These are phyloP conservation scores for Zopfia rhizophila DNA, from an alignment of 2,329 filamentous ascomycete genomes.

Conservation along the genomic window DNA sequence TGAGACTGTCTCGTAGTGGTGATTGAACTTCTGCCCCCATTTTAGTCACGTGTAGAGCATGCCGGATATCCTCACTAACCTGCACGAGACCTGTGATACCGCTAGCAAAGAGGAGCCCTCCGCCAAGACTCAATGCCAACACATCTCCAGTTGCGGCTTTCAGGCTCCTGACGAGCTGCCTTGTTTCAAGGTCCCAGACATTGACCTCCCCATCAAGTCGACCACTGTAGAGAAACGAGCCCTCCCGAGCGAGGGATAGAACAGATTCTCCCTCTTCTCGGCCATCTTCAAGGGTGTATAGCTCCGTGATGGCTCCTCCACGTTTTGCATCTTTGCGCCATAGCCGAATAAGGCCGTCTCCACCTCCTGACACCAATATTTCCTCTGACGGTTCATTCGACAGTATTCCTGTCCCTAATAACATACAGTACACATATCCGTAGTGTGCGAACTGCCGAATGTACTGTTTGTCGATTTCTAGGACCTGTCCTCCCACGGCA, in stretches of 20 bases:
- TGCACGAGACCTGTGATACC: conserved; percentile 89
- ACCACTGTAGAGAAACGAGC: conserved; percentile 91
- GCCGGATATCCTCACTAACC: conserved; percentile 61
- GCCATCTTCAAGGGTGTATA: conserved; percentile 73
- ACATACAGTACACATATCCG: conserved; percentile 97
- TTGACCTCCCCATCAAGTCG: conserved; percentile 89
- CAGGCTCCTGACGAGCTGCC: conserved; percentile 87
- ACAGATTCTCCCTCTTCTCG: conserved; percentile 68
- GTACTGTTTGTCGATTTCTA: conserved; percentile 84
- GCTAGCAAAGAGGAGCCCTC: conserved; percentile 86
- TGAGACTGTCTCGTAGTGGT: conserved; percentile 82
- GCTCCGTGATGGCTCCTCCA: conserved; percentile 72
- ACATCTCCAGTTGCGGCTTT: conserved; percentile 84
- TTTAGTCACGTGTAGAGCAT: neutral
- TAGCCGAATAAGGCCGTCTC: conserved; percentile 94
- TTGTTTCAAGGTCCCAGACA: conserved; percentile 95
- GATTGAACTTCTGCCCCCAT: conserved; percentile 76
- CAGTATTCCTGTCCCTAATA: conserved; percentile 79
- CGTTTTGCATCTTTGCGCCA: conserved; percentile 77
- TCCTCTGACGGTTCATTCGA: conserved; percentile 77
- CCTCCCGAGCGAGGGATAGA: conserved; percentile 85
- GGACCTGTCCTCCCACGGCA: conserved; percentile 68
- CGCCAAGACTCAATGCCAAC: conserved; percentile 85
- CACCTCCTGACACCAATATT: conserved; percentile 88
- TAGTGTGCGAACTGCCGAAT: conserved; percentile 92